Conservation (phyloP, 2,329 filamentous ascomycete species). For the Fusarium sp. region DNA sequence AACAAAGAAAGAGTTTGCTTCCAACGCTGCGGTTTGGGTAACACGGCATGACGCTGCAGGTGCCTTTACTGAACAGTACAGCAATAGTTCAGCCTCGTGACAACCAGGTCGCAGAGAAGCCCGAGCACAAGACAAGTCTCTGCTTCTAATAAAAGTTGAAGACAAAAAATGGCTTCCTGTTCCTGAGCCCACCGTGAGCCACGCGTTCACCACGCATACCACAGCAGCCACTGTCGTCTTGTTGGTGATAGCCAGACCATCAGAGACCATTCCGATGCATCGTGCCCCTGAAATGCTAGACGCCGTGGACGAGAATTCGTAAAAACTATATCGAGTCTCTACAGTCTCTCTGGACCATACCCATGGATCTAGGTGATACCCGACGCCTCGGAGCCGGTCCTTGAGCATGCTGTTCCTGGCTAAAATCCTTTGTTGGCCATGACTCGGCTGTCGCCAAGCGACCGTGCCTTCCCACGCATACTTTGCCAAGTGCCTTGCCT, state of each 20-base stretch:
- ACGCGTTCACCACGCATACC: constrained; percentile 32
- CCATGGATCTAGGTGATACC: neutral
- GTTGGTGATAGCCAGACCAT: constrained; percentile 16
- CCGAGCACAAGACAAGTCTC: constrained; percentile 3
- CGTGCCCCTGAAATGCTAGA: constrained; percentile 31
- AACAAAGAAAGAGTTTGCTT: constrained; percentile 26
- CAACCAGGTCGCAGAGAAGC: constrained; percentile 6
- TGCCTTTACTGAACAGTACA: neutral
- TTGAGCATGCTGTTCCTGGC: constrained; percentile 29
- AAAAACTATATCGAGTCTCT: constrained; percentile 31
- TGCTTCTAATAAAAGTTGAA: neutral
- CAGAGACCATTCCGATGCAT: constrained; percentile 31
- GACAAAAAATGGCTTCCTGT: constrained; percentile 2
- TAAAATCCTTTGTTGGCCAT: constrained; percentile 33
- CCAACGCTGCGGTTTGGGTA: constrained; percentile 30
- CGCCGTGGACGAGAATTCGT: constrained; percentile 23
- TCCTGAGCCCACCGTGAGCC: constrained; percentile 5
- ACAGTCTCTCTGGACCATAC: neutral
- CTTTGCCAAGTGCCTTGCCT: constrained; percentile 10
- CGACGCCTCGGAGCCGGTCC: constrained; percentile 12
- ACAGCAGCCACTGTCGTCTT: constrained; percentile 20
- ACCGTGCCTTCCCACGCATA: constrained; percentile 16
- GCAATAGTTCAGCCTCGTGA: constrained; percentile 6
- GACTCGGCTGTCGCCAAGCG: constrained; percentile 21
- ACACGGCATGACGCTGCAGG: constrained; percentile 20